A percentile compares a stretch with the other conserved stretches of the same genome.
Conservation (phyloP, 768 basidiomycete genomes). For the Kwoniella pini region DNA sequence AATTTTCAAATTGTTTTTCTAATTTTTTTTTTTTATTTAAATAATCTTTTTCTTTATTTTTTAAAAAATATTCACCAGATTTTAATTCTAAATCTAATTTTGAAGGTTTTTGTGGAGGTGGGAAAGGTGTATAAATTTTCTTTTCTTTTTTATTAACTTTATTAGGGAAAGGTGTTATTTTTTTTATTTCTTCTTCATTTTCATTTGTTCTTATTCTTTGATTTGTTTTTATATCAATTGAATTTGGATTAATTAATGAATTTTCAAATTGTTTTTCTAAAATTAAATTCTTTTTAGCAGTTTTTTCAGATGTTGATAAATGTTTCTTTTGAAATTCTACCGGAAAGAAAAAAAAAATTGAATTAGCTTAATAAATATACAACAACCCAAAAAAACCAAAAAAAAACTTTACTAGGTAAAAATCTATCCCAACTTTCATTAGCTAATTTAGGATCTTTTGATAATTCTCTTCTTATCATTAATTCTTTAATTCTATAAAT, state of each 20-base stretch:
- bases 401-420: constrained; percentile 63
- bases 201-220: background rate
- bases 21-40: constrained; percentile 70
- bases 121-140: constrained; percentile 98
- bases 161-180: constrained; percentile 55
- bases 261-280: constrained; percentile 65
- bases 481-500: constrained; percentile 99
- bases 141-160: constrained; percentile 59
- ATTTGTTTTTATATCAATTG: constrained; percentile 7
- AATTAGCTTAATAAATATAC: too few species aligned
- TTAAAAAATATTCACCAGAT: constrained; percentile 97
- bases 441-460: constrained; percentile 95
- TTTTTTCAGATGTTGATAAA: constrained; percentile 91
- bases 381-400: background rate
- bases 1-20: constrained; percentile 79
- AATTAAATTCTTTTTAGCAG: constrained; percentile 79
- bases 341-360: background rate
- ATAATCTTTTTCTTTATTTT: constrained; percentile 78
- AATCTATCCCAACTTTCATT: constrained; percentile 96
- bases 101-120: constrained; percentile 86
- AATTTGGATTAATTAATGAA: constrained; percentile 58
- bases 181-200: too few species aligned
- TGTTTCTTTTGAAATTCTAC: constrained; percentile 84
- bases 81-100: constrained; percentile 96
- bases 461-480: constrained; percentile 96